Evolutionary conservation across 495 filamentous ascomycete genomes (phyloP).

Genomic region (Penicillium silybi): DNA sequence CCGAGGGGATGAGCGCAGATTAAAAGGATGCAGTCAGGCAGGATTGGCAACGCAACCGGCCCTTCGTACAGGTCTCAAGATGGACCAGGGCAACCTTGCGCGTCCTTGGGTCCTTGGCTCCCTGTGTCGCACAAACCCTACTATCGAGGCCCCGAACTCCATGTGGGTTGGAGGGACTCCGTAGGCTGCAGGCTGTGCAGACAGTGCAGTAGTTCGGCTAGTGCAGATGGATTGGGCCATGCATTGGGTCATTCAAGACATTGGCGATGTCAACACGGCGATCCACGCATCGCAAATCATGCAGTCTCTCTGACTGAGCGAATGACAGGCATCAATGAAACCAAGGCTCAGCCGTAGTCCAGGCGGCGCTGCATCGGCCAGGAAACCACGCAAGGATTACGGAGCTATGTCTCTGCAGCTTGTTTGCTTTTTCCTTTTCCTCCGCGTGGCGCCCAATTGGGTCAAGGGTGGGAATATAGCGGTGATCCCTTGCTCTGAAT

Average conservation of each 20-base stretch:
- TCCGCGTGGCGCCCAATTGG: background rate
- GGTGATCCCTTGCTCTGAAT: background rate
- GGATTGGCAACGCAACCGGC: conserved; percentile 15
- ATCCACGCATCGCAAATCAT: background rate
- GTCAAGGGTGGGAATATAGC: background rate
- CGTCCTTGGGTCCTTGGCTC: conserved; percentile 1
- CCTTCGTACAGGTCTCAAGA: conserved; percentile 25
- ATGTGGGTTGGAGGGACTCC: conserved; percentile 9
- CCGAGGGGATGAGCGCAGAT: background rate
- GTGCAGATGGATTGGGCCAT: background rate
- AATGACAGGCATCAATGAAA: conserved; percentile 3
- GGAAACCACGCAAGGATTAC: conserved; percentile 23
- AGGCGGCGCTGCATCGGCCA: conserved; percentile 9
- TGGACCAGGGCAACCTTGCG: conserved; percentile 18
- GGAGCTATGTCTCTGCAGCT: conserved; percentile 8
- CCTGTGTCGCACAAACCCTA: conserved; percentile 2
- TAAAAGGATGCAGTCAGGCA: conserved; percentile 2
- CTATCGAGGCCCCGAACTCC: conserved; percentile 3
- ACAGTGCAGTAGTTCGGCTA: background rate
- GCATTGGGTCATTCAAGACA: background rate
- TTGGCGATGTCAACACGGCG: background rate
- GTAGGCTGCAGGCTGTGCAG: background rate
- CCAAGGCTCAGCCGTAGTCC: conserved; percentile 11
- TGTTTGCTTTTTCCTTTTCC: background rate
- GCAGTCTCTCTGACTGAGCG: background rate